Base-by-base conservation (phyloP, 176 grass and related monocot species). In the Oryza glaberrima region DNA sequence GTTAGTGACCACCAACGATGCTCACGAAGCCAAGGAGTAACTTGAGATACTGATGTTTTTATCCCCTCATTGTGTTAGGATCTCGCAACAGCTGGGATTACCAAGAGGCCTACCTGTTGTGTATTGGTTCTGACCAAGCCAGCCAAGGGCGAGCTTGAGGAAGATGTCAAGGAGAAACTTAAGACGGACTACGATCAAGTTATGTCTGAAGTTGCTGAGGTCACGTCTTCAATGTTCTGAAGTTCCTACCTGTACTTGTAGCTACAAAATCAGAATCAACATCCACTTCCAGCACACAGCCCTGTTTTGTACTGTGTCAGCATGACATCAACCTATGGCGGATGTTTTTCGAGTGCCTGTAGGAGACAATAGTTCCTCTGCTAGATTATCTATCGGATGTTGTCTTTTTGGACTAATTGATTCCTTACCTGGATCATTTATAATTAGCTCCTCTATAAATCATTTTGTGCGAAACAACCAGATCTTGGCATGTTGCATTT, bases 81-180 rank as follows among this genome's bases (percentile, higher is more conserved):
- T 89, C 90, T 97, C 36, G 92, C 90, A 0, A 88, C 84, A 63
- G 94, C 94, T 9, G 94, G 92, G 70, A 90, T 81, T 7, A 94
- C 94, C 56, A 97, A 97, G 88, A 97, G 94, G 73, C 94, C 92
- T 68, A 97, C 94, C 9, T 94, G 94, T 41, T 97, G 94, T 19
- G 88, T 92, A 15, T 63, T 97, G 76, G 88, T 97, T 22, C 61
- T 81, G 58, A 94, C 92, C 41, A 93, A 97, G 67, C 92, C 86
- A 64, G 69, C 75, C 58, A 93, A 94, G 69, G 86, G 92, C 0
- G 90, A 94, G 79, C 72, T 91, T 4, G 81, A 88, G 32, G 81
- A 64, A 25, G 95, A 97, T 36, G 79, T 88, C 32, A 94, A 86
- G 82, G 92, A 91, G 82, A 93, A 97, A 74, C 80, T 97, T 78